Conservation (phyloP, 805 yeast genomes). For the Debaryomyces tyrocola region DNA sequence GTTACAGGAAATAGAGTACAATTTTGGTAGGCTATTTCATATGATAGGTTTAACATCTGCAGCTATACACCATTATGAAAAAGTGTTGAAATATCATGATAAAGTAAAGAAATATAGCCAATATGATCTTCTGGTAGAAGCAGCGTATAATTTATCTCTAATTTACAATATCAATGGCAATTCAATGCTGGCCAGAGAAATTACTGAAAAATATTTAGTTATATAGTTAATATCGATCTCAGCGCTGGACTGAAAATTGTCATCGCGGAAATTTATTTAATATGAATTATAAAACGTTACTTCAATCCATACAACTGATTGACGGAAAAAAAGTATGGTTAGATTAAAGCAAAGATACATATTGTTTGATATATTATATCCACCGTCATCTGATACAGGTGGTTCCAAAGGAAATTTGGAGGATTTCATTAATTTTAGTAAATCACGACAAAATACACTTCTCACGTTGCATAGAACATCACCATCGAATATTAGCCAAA, state of each 20-base stretch:
- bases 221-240: slow-evolving; percentile 23
- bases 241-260: not conserved
- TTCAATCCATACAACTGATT: not conserved
- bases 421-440: slow-evolving; percentile 20
- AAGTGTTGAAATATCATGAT: slow-evolving; percentile 52
- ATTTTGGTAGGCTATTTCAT: slow-evolving; percentile 83
- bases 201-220: slow-evolving; percentile 66
- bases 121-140: slow-evolving; percentile 68
- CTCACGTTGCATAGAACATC: slow-evolving; percentile 53
- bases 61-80: slow-evolving; percentile 73
- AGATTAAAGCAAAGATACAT: slow-evolving; percentile 83
- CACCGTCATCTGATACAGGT: slow-evolving; percentile 31
- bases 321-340: slow-evolving; percentile 55
- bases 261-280: not conserved
- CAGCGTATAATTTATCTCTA: slow-evolving; percentile 81
- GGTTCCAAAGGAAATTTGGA: slow-evolving; percentile 10
- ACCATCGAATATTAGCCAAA: slow-evolving; percentile 47
- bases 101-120: slow-evolving; percentile 36
- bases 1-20: slow-evolving; percentile 76
- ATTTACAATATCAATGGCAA: slow-evolving; percentile 81
- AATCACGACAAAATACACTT: slow-evolving; percentile 37
- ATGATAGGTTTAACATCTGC: slow-evolving; percentile 71
- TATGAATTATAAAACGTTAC: not conserved
- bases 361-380: slow-evolving; percentile 75
- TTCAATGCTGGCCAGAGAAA: slow-evolving; percentile 54